phyloP scores from a whole-genome alignment of 2,329 filamentous ascomycete genomes.

The Penicillium sp. region DNA sequence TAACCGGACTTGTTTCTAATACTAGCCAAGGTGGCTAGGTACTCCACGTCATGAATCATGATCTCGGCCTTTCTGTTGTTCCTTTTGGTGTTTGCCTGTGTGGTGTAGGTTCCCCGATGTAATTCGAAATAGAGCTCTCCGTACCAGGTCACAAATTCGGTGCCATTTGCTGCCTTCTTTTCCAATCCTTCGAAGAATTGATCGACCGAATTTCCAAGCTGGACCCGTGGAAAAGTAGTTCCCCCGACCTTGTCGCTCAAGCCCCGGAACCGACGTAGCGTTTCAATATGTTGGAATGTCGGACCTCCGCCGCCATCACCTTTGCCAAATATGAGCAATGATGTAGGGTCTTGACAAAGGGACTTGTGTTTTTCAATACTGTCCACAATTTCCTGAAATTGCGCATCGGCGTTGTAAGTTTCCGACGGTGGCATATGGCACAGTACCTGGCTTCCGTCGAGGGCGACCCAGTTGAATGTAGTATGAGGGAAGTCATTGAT shows the following conservation, averaged over 20 bases:
- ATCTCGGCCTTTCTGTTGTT: slow-evolving; percentile 86
- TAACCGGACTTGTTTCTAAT: slow-evolving; percentile 61
- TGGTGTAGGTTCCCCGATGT: slow-evolving; percentile 95
- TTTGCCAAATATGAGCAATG: slow-evolving; percentile 92
- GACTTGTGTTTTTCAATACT: slow-evolving; percentile 93
- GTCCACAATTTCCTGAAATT: slow-evolving; percentile 89
- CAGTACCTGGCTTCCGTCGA: slow-evolving; percentile 93
- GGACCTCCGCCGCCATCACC: slow-evolving; percentile 94
- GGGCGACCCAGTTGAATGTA: slow-evolving; percentile 96
- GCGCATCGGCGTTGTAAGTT: slow-evolving; percentile 89
- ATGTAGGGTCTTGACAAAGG: slow-evolving; percentile 85
- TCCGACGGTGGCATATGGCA: slow-evolving; percentile 96
- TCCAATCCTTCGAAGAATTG: slow-evolving; percentile 88
- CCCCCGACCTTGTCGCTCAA: slow-evolving; percentile 77
- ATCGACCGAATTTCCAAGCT: slow-evolving; percentile 84
- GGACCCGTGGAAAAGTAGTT: slow-evolving; percentile 69
- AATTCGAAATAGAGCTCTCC: slow-evolving; percentile 97
- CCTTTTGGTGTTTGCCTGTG: slow-evolving; percentile 93
- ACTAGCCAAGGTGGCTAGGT: slow-evolving; percentile 79
- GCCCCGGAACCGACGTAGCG: slow-evolving; percentile 85
- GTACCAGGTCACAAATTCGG: slow-evolving; percentile 89
- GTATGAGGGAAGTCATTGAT: slow-evolving; percentile 99
- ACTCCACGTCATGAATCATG: slow-evolving; percentile 80
- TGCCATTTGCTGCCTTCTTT: slow-evolving; percentile 63
- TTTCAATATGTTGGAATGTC: slow-evolving; percentile 90